Conservation (phyloP, 225 moss, liverwort and hornwort species). For the Polytrichum formosum region DNA sequence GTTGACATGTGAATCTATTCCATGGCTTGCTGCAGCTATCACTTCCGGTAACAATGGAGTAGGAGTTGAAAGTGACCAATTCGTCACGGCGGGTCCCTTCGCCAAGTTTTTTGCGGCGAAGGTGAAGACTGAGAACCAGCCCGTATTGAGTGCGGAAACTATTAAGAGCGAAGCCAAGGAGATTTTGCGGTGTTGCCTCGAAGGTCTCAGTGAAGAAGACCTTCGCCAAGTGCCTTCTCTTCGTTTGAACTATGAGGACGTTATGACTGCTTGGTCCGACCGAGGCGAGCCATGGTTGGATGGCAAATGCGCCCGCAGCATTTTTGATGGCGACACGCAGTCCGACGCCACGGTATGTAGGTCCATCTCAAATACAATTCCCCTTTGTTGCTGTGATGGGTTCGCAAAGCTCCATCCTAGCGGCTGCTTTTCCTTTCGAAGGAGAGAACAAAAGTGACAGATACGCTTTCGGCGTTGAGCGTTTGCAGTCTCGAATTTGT, state of each 20-base stretch:
- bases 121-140: conserved; percentile 5
- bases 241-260: conserved; percentile 57
- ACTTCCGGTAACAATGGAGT: neutral
- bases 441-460: no score
- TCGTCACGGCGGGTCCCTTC: conserved; percentile 20
- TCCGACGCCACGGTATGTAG: conserved; percentile 35
- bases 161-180: conserved; percentile 50
- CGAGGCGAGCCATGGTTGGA: conserved; percentile 53
- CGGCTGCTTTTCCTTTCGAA: neutral
- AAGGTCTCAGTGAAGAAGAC: conserved; percentile 36
- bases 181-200: conserved; percentile 45
- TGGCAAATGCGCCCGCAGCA: conserved; percentile 12
- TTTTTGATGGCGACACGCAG: conserved; percentile 1
- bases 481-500: no score
- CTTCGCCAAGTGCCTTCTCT: conserved; percentile 26
- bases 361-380: neutral
- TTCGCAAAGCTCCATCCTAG: neutral
- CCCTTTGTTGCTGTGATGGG: neutral
- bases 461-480: no score
- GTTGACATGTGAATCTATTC: neutral
- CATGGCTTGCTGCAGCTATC: conserved; percentile 4
- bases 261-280: conserved; percentile 56
- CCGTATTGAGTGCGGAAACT: conserved; percentile 17
- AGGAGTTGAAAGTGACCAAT: conserved; percentile 23
- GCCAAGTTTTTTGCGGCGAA: conserved; percentile 38